Conservation (phyloP, 164 flowering plant genomes). For the Chimonanthus salicifolius region DNA sequence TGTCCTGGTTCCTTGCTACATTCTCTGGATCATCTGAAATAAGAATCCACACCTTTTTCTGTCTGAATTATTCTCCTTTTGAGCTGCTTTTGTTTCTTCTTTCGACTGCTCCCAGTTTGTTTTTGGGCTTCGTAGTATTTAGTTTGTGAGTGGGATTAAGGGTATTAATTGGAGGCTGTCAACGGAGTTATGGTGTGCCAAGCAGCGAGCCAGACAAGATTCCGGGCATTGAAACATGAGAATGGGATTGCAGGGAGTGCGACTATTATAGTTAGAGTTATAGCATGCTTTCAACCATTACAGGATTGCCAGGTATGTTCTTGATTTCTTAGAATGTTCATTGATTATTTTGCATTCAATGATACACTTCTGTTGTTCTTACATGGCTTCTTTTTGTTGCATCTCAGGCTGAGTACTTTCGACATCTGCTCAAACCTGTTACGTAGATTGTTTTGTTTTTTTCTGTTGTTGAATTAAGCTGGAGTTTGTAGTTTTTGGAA, state of each 20-base stretch:
- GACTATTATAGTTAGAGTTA: slow-evolving; percentile 84
- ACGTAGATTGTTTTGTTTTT: slow-evolving; percentile 52
- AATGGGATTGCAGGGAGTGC: slow-evolving; percentile 82
- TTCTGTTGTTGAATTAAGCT: slow-evolving; percentile 29
- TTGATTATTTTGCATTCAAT: not conserved
- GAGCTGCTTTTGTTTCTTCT: not conserved
- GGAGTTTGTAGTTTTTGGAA: slow-evolving; percentile 29
- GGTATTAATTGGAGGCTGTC: not conserved
- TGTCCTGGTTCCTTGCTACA: slow-evolving; percentile 46
- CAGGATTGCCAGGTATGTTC: slow-evolving; percentile 83
- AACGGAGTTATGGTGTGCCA: slow-evolving; percentile 96
- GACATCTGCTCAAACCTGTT: slow-evolving; percentile 90
- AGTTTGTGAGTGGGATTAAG: slow-evolving; percentile 10
- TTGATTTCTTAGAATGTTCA: not conserved
- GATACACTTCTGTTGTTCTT: not conserved
- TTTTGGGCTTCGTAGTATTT: not conserved
- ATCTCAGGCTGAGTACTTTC: slow-evolving; percentile 86
- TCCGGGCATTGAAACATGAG: slow-evolving; percentile 87
- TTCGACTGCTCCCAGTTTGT: not conserved
- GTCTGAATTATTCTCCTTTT: not conserved
- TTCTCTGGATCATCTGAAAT: slow-evolving; percentile 58
- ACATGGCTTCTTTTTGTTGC: slow-evolving; percentile 10
- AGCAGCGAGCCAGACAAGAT: slow-evolving; percentile 90
- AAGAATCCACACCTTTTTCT: not conserved
- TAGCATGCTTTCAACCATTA: slow-evolving; percentile 96